These are phyloP conservation scores for Pulveroboletus ravenelii DNA, from an alignment of 768 basidiomycete genomes.

Conservation along the genomic window DNA sequence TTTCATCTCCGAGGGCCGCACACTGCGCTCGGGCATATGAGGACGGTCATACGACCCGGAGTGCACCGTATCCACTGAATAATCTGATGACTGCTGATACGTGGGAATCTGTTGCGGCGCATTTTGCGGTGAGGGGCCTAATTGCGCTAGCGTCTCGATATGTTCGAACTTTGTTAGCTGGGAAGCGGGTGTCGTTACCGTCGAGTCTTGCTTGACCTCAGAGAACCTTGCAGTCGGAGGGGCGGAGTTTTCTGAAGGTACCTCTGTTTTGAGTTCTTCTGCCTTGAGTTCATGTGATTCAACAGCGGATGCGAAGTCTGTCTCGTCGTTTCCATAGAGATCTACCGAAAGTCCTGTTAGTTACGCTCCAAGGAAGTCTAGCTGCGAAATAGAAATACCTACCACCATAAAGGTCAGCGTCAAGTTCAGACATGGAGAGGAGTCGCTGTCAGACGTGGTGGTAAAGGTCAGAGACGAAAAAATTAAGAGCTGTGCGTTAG, in stretches of 20 bases:
- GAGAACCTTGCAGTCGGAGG: constrained; percentile 15
- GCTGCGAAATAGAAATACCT: constrained; percentile 15
- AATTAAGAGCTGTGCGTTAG: constrained; percentile 22
- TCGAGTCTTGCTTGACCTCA: constrained; percentile 19
- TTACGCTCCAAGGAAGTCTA: accelerated
- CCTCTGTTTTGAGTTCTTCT: constrained; percentile 27
- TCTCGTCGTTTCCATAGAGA: constrained; percentile 62
- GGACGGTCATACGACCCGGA: constrained; percentile 40
- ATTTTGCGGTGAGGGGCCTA: constrained; percentile 35
- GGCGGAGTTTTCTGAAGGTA: constrained; percentile 19
- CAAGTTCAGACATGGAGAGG: constrained; percentile 66
- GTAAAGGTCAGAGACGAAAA: constrained; percentile 34
- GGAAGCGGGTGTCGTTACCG: constrained; percentile 6
- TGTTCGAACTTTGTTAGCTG: constrained; percentile 12
- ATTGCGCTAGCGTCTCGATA: constrained; percentile 8
- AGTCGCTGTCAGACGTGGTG: constrained; percentile 22
- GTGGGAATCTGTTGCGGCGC: constrained; percentile 71
- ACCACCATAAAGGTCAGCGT: constrained; percentile 90
- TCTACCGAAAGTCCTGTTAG: constrained; percentile 37
- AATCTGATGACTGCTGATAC: constrained; percentile 66
- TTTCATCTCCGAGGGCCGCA: constrained; percentile 89
- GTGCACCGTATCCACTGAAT: constrained; percentile 34
- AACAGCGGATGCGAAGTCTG: constrained; percentile 51
- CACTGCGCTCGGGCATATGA: constrained; percentile 53
- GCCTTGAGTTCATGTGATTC: constrained; percentile 32